A percentile compares a stretch with the other conserved stretches of the same genome.
Evolutionary conservation across 768 basidiomycete genomes (phyloP).

Genomic region (Russula dissimulans): DNA sequence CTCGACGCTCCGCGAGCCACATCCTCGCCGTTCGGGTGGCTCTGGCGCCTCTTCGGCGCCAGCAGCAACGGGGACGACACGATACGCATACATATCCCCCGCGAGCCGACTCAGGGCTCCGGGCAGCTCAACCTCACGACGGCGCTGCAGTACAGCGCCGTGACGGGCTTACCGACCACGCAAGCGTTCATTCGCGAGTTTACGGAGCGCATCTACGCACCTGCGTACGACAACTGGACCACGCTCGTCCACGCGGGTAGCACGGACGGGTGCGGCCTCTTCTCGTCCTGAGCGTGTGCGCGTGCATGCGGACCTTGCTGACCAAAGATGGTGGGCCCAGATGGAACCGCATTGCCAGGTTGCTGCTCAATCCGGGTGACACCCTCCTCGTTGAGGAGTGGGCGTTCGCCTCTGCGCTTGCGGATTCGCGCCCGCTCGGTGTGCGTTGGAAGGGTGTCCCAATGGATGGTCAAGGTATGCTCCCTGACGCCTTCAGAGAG

Average conservation of each 20-base stretch:
- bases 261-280: conserved; percentile 44
- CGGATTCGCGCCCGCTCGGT: conserved; percentile 29
- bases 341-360: conserved; percentile 47
- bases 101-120: conserved; percentile 38
- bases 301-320: neutral
- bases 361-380: conserved; percentile 61
- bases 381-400: conserved; percentile 55
- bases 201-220: conserved; percentile 41
- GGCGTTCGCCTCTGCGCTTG: conserved; percentile 59
- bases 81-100: conserved; percentile 46
- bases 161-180: conserved; percentile 47
- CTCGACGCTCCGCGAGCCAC: conserved; percentile 23
- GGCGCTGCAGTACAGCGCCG: conserved; percentile 60
- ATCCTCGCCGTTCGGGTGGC: conserved; percentile 40
- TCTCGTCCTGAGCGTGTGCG: too few relatives aligned
- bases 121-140: conserved; percentile 50
- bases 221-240: conserved; percentile 52
- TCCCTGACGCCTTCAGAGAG: conserved; percentile 47
- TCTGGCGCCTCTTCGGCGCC: conserved; percentile 45
- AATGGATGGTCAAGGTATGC: conserved; percentile 67
- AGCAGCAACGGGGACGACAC: conserved; percentile 34
- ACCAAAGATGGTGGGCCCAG: conserved; percentile 19
- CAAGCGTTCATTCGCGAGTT: conserved; percentile 51
- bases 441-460: conserved; percentile 45
- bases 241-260: conserved; percentile 56